These are phyloP conservation scores for Parsonsia alboflavescens DNA, from an alignment of 257 asterid species.

Conservation along the genomic window DNA sequence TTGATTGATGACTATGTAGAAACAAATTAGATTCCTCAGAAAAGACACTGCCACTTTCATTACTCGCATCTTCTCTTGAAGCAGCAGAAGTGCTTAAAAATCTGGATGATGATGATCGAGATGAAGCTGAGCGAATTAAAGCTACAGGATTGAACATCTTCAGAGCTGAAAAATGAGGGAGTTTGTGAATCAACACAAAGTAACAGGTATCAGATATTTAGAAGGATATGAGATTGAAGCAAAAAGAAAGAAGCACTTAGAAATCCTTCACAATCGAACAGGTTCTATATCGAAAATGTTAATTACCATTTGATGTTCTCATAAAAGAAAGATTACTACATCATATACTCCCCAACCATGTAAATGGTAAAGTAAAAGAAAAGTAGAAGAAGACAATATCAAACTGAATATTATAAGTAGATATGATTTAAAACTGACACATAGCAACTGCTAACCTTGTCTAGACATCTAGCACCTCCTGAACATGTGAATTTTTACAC, in stretches of 20 bases:
- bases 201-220: neutral
- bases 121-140: constrained; percentile 68
- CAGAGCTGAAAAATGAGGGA: constrained; percentile 47
- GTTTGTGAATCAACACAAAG: neutral
- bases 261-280: neutral
- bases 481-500: neutral
- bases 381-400: neutral
- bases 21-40: constrained; percentile 54
- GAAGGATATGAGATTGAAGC: neutral
- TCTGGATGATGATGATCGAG: constrained; percentile 77
- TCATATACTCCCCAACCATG: neutral
- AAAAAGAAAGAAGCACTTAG: neutral
- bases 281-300: neutral
- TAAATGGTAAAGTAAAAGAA: no score
- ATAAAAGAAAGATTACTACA: neutral
- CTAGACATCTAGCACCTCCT: neutral
- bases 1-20: constrained; percentile 82
- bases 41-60: constrained; percentile 60
- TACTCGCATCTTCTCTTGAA: constrained; percentile 49
- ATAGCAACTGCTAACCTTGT: neutral
- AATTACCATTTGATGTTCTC: neutral
- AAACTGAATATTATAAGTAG: neutral
- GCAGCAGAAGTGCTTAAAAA: constrained; percentile 50
- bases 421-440: no score
- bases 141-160: constrained; percentile 91